A percentile compares a stretch with the other conserved stretches of the same genome.
Evolutionary conservation across 179 eudicot species (phyloP).

Genomic region (Spinacia oleracea): DNA sequence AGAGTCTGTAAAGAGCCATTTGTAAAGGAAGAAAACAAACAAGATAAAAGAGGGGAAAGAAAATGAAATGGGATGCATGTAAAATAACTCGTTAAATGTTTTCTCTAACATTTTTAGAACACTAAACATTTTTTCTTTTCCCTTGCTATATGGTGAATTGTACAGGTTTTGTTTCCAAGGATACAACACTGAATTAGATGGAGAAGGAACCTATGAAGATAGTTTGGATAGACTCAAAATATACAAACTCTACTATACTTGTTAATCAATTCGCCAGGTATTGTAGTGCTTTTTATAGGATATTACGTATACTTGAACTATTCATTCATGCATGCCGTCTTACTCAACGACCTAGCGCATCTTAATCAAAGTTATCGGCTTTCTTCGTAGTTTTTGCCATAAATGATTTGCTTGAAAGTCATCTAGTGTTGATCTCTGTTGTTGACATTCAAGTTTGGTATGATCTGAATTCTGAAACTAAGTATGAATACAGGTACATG

Average conservation of each 20-base stretch:
- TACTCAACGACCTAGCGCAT: too few relatives aligned
- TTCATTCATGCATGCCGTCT: too few relatives aligned
- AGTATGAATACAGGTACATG: neutral
- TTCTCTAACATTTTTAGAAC: conserved; percentile 6
- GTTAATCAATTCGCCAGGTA: neutral
- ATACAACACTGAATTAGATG: too few relatives aligned
- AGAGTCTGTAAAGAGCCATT: neutral
- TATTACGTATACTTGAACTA: too few relatives aligned
- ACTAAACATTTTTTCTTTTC: too few relatives aligned
- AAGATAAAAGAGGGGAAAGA: neutral
- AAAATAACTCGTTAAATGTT: neutral
- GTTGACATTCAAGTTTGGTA: neutral
- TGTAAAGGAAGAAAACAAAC: neutral
- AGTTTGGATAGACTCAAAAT: neutral
- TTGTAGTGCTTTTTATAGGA: neutral
- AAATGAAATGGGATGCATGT: neutral
- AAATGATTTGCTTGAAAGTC: neutral
- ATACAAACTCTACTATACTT: neutral
- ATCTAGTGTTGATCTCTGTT: neutral
- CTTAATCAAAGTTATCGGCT: too few relatives aligned
- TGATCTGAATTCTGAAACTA: too few relatives aligned
- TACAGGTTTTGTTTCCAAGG: too few relatives aligned
- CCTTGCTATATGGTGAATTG: too few relatives aligned
- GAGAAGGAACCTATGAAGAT: too few relatives aligned
- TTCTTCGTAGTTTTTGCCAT: neutral